Conservation (phyloP, 139 green algal genomes). For the Gonium pectorale region DNA sequence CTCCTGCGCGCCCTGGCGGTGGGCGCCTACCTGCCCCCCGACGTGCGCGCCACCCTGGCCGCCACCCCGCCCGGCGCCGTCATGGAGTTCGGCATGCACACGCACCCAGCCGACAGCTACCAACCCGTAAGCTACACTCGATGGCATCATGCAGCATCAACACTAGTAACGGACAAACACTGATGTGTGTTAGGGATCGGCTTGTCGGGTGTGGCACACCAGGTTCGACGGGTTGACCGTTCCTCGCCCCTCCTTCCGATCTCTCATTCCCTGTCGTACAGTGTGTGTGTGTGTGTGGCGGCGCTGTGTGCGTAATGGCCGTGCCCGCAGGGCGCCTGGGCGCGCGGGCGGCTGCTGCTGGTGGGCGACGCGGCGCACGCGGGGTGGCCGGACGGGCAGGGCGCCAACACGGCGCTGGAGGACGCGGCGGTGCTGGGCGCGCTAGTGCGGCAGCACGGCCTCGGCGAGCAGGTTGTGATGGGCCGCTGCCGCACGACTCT, state of each 20-base stretch:
- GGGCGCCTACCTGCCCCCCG: background rate
- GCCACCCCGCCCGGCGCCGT: background rate
- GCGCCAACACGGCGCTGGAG: slow-evolving; percentile 23
- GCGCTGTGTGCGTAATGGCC: too few relatives aligned
- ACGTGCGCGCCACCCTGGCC: background rate
- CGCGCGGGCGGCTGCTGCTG: background rate
- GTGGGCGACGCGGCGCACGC: slow-evolving; percentile 20
- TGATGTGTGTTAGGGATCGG: too few relatives aligned
- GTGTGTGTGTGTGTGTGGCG: too few relatives aligned
- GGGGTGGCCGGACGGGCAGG: slow-evolving; percentile 4
- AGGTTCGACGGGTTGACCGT: too few relatives aligned
- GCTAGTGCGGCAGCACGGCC: background rate
- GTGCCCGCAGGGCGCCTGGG: slow-evolving; percentile 11
- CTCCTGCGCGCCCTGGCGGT: background rate
- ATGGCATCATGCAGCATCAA: too few relatives aligned
- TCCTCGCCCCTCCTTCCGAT: too few relatives aligned
- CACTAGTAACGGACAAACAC: too few relatives aligned
- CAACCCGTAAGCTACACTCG: background rate
- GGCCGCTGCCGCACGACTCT: background rate
- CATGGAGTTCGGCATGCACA: slow-evolving; percentile 2
- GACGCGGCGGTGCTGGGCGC: background rate
- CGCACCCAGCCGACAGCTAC: background rate
- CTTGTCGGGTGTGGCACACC: too few relatives aligned
- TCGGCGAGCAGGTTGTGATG: background rate
- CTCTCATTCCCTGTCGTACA: too few relatives aligned